Evolutionary conservation across 106 monocot species (phyloP), one percentile per base, ranked within the genome.

Genomic region (Dactylorhiza incarnata): DNA sequence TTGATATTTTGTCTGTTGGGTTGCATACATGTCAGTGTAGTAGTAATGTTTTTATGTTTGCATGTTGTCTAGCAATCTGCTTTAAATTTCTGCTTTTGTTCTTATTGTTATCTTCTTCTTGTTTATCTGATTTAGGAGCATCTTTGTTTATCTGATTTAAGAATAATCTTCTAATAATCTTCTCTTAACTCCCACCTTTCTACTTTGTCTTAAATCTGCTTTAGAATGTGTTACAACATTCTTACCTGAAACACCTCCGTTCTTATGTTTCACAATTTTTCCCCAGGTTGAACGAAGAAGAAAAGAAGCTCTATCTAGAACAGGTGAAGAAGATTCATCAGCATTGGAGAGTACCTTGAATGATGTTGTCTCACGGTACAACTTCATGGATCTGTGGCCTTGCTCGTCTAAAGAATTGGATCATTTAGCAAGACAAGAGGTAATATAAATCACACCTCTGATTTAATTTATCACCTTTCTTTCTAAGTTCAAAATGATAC

Each of bases 321-420:
- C 83, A 80, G 67, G 37, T 74, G 97, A 97, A 50, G 91, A 97
- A 37, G 56, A 52, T 61, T 79, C 83, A 76, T 79, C 83, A 74
- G 74, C 76, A 48, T 77, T 83, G 24, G 87, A 97, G 66, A 81
- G 78, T 82, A 86, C 91, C 7, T 82, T 97, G 65, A 76, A 89
- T 70, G 97, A 94, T 67, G 80, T 94, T 10, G 83, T 97, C 75
- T 86, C 89, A 20, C 93, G 94, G 10, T 97, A 97, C 45, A 94
- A 89, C 74, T 97, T 86, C 83, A 89, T 86, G 87, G 91, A 97
- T 89, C 91, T 97, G 77, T 94, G 87, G 84, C 97, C 97, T 80
- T 94, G 97, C 77, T 91, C 97, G 75, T 85, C 89, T 29, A 94
- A 91, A 76, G 97, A 97, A 63, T 67, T 97, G 54, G 94, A 97